A percentile compares a stretch with the other conserved stretches of the same genome.
These are phyloP conservation scores for Ophiosphaerella korrae DNA, from an alignment of 2,329 filamentous ascomycete genomes.

Conservation along the genomic window DNA sequence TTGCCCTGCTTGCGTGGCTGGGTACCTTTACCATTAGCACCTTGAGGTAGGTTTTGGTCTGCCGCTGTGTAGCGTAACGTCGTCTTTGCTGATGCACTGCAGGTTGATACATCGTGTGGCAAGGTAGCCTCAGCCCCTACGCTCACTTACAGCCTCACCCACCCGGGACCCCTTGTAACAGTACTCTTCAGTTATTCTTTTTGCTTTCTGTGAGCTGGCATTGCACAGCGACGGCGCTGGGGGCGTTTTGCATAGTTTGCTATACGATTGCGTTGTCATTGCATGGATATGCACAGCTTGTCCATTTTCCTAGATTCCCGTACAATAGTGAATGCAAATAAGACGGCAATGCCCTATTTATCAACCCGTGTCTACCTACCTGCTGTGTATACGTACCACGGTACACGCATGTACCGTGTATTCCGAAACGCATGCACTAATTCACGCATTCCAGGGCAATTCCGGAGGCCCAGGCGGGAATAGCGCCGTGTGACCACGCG, in stretches of 20 bases:
- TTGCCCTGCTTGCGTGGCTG: constrained; percentile 87
- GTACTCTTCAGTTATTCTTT: no score
- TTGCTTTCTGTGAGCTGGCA: constrained; percentile 4
- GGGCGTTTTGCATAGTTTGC: background rate
- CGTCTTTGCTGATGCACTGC: constrained; percentile 9
- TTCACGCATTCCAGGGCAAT: no score
- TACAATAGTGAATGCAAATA: background rate
- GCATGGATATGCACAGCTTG: background rate
- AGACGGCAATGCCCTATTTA: background rate
- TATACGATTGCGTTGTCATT: background rate
- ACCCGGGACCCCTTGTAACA: background rate
- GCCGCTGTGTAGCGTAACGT: background rate
- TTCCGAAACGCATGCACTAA: no score
- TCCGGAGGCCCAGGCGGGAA: no score
- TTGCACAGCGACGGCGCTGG: constrained; percentile 9
- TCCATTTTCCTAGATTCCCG: background rate
- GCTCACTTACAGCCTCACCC: background rate
- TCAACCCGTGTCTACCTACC: no score
- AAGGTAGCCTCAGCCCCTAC: constrained; percentile 27
- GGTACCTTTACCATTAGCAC: constrained; percentile 83
- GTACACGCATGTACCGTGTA: no score
- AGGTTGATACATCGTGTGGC: constrained; percentile 38
- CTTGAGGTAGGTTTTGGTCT: constrained; percentile 32
- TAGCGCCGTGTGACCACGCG: background rate
- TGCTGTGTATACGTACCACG: no score